Evolutionary conservation across 2,329 filamentous ascomycete genomes (phyloP).

Genomic region (Apiospora hydei): DNA sequence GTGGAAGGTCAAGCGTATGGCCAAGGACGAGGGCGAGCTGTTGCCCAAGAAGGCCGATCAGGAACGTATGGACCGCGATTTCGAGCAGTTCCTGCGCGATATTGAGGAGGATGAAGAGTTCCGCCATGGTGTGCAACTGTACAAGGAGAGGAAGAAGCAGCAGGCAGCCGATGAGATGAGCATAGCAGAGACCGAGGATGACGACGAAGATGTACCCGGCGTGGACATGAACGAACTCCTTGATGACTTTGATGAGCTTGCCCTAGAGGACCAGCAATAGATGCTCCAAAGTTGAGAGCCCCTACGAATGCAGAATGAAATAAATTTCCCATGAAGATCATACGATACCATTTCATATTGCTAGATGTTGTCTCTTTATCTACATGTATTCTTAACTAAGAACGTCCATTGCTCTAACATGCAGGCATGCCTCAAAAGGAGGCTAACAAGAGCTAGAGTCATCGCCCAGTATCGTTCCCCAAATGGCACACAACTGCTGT

Average conservation of each 20-base stretch:
- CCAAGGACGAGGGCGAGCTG: conserved; percentile 86
- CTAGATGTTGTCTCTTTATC: neutral
- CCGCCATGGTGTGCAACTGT: conserved; percentile 82
- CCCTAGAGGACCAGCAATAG: conserved; percentile 64
- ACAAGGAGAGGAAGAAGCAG: conserved; percentile 70
- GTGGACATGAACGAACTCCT: conserved; percentile 83
- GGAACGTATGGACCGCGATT: conserved; percentile 88
- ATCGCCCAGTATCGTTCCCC: neutral
- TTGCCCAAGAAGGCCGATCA: conserved; percentile 87
- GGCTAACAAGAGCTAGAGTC: neutral
- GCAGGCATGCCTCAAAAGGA: neutral
- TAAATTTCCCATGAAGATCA: neutral
- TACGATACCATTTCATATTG: neutral
- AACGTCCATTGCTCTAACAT: neutral
- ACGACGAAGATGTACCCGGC: conserved; percentile 61
- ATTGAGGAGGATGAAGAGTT: conserved; percentile 95
- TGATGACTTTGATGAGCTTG: conserved; percentile 92
- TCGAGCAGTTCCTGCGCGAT: conserved; percentile 95
- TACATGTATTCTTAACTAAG: neutral
- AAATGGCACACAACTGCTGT: neutral
- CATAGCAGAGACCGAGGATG: conserved; percentile 67
- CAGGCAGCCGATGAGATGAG: conserved; percentile 70
- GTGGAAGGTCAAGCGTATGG: conserved; percentile 96
- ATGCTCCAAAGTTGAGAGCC: neutral
- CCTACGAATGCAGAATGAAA: neutral